Evolutionary conservation across 2,329 filamentous ascomycete species (phyloP).

Genomic region (Juglanconis sp.): DNA sequence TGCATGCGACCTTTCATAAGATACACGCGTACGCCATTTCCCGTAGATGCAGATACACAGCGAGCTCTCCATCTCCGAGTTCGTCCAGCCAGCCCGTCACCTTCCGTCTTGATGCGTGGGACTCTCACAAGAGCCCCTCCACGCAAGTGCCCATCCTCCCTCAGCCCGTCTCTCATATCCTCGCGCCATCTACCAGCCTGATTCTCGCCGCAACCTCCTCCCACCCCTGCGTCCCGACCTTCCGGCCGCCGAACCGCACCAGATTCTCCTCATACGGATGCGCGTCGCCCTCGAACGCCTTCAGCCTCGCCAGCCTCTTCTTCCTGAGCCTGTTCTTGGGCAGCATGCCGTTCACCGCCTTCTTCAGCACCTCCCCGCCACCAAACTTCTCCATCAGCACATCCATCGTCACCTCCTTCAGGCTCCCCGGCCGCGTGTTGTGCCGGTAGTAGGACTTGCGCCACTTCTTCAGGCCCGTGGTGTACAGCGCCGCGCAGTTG

Average conservation of each 20-base stretch:
- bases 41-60: not conserved
- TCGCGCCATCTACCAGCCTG: slow-evolving; percentile 45
- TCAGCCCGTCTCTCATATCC: slow-evolving; percentile 36
- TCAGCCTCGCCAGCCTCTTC: slow-evolving; percentile 80
- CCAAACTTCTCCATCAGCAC: slow-evolving; percentile 91
- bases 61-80: not conserved
- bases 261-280: slow-evolving; percentile 93
- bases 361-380: slow-evolving; percentile 83
- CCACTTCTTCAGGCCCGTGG: slow-evolving; percentile 86
- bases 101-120: too few relatives aligned
- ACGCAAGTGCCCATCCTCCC: not conserved
- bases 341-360: slow-evolving; percentile 94
- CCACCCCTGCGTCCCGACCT: slow-evolving; percentile 54
- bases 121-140: not conserved
- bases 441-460: slow-evolving; percentile 97
- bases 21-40: not conserved
- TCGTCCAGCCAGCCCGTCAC: too few relatives aligned
- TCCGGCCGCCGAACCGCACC: slow-evolving; percentile 64
- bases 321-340: slow-evolving; percentile 94
- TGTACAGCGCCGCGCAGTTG: slow-evolving; percentile 80
- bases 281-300: slow-evolving; percentile 89
- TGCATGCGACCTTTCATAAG: not conserved
- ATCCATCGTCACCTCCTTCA: slow-evolving; percentile 92
- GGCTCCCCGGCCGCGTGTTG: slow-evolving; percentile 81
- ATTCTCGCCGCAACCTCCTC: slow-evolving; percentile 48